Conservation (phyloP, 331 rosid species). For the Spiraea crenata region DNA sequence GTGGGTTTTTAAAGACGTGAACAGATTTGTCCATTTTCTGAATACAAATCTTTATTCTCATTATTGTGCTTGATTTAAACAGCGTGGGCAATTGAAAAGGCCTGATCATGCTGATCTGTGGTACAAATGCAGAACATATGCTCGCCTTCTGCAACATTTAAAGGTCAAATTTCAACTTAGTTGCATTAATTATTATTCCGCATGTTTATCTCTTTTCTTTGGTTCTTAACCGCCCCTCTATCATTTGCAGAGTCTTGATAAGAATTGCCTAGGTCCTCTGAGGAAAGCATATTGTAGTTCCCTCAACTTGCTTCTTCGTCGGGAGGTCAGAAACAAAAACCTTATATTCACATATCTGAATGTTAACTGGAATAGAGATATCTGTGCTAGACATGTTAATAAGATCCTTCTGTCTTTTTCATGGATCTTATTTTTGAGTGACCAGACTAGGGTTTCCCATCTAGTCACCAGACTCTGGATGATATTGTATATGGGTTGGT, state of each 20-base stretch:
- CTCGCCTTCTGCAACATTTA: constrained; percentile 84
- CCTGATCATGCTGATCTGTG: constrained; percentile 96
- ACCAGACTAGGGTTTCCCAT: background rate
- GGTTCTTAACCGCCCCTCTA: constrained; percentile 18
- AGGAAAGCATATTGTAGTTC: constrained; percentile 88
- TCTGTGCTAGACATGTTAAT: background rate
- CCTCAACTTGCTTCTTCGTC: constrained; percentile 90
- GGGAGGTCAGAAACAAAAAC: constrained; percentile 71
- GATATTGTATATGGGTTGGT: background rate
- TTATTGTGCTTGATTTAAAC: constrained; percentile 34
- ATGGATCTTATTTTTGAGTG: background rate
- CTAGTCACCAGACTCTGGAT: background rate
- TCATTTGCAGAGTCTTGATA: constrained; percentile 74
- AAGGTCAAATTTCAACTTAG: constrained; percentile 51
- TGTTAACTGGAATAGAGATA: constrained; percentile 4
- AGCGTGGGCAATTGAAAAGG: constrained; percentile 97
- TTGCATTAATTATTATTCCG: constrained; percentile 9
- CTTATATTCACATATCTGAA: constrained; percentile 14
- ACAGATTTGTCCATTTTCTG: constrained; percentile 9
- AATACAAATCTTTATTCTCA: constrained; percentile 23
- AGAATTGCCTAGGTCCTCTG: constrained; percentile 63
- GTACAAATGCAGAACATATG: constrained; percentile 90
- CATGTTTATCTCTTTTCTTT: constrained; percentile 15
- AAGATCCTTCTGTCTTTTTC: background rate
- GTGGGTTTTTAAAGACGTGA: constrained; percentile 6